Conservation (phyloP, 371 early-diverging fungal species). For the Umbelopsis sp. region DNA sequence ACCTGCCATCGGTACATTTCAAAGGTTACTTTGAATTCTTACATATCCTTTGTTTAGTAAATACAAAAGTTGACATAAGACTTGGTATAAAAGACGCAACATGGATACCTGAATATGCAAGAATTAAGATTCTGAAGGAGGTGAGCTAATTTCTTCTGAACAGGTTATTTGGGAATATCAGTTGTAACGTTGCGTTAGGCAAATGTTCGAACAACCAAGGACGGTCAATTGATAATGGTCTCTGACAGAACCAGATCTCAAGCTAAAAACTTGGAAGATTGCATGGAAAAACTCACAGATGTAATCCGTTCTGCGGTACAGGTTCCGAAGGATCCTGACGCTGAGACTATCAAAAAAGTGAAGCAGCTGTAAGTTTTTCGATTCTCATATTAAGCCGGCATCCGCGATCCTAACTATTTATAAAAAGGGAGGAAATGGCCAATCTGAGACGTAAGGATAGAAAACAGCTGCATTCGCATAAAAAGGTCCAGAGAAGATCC, state of each 20-base stretch:
- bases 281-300: constrained; percentile 74
- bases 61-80: constrained; percentile 85
- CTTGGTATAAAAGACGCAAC: constrained; percentile 62
- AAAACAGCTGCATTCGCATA: constrained; percentile 43
- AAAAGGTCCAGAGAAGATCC: constrained; percentile 41
- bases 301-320: constrained; percentile 66
- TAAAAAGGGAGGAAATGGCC: constrained; percentile 15
- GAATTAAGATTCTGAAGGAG: constrained; percentile 45
- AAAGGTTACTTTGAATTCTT: background rate
- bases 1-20: background rate
- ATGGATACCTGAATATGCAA: constrained; percentile 83
- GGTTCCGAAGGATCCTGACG: constrained; percentile 73
- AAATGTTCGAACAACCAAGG: constrained; percentile 62
- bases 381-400: background rate
- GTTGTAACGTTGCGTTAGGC: constrained; percentile 11
- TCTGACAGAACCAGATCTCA: constrained; percentile 86
- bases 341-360: constrained; percentile 64
- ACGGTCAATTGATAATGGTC: constrained; percentile 72
- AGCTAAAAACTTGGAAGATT: constrained; percentile 78
- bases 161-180: background rate
- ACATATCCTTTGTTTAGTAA: constrained; percentile 54
- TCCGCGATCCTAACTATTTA: too few relatives aligned
- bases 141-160: constrained; percentile 21
- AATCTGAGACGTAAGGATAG: constrained; percentile 31
- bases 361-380: constrained; percentile 58